Conservation (phyloP, 1,284 basidiomycete species). For the Vanrija sp. region DNA sequence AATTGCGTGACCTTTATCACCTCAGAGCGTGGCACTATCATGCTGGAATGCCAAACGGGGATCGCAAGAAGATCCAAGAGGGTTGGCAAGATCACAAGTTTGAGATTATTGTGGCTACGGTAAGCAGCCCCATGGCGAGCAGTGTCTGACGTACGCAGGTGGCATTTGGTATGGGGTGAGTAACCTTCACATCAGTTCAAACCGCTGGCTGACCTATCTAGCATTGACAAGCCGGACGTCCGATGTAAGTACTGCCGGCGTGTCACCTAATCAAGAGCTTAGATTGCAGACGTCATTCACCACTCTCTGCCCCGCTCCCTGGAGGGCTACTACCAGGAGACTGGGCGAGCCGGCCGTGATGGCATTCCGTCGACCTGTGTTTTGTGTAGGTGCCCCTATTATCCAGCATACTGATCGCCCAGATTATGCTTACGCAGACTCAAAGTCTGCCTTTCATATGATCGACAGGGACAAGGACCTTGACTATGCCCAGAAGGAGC, state of each 20-base stretch:
- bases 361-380: constrained; percentile 63
- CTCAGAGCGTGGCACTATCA: constrained; percentile 80
- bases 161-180: constrained; percentile 88
- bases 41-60: constrained; percentile 66
- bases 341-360: constrained; percentile 77
- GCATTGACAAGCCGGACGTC: constrained; percentile 78
- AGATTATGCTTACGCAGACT: constrained; percentile 60
- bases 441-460: constrained; percentile 53
- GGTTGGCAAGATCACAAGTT: constrained; percentile 73
- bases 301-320: constrained; percentile 65
- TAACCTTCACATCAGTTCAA: not conserved
- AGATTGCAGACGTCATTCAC: constrained; percentile 66
- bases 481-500: constrained; percentile 56
- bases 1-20: constrained; percentile 57
- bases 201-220: not conserved
- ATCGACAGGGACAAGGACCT: constrained; percentile 56
- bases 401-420: not conserved
- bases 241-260: constrained; percentile 48
- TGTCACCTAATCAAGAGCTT: constrained; percentile 12
- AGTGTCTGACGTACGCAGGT: constrained; percentile 52
- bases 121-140: constrained; percentile 26
- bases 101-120: constrained; percentile 85
- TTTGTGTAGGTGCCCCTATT: constrained; percentile 49
- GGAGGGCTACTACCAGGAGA: constrained; percentile 78
- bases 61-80: constrained; percentile 63